These are phyloP conservation scores for Vigna trinervia DNA, from an alignment of 306 rosid genomes.

Conservation along the genomic window DNA sequence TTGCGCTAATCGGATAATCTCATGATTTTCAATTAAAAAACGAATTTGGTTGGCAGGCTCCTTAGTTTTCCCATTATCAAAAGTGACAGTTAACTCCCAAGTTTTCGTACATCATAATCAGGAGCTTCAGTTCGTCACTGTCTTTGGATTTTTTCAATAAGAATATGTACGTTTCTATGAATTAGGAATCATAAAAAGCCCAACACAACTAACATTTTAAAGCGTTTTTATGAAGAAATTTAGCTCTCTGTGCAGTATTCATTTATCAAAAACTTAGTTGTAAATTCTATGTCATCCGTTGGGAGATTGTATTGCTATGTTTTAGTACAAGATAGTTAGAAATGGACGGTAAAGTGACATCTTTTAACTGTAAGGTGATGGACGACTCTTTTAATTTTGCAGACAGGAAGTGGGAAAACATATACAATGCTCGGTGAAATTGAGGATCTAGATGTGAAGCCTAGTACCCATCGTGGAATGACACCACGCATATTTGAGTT, in stretches of 20 bases:
- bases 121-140: slow-evolving; percentile 25
- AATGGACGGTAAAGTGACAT: slow-evolving; percentile 5
- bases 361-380: slow-evolving; percentile 34
- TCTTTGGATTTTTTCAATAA: background rate
- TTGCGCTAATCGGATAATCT: slow-evolving; percentile 3
- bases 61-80: slow-evolving; percentile 1
- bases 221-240: background rate
- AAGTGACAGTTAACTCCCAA: slow-evolving; percentile 1
- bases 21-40: slow-evolving; percentile 10
- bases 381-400: slow-evolving; percentile 48
- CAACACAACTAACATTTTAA: background rate
- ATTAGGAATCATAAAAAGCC: background rate
- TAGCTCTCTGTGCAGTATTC: background rate
- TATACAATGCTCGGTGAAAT: slow-evolving; percentile 97
- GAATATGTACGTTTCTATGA: slow-evolving; percentile 5
- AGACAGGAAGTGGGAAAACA: slow-evolving; percentile 99
- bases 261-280: slow-evolving; percentile 8
- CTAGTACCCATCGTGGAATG: slow-evolving; percentile 92
- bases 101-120: background rate
- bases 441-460: slow-evolving; percentile 86
- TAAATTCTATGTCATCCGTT: slow-evolving; percentile 12
- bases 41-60: slow-evolving; percentile 6
- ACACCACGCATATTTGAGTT: slow-evolving; percentile 95
- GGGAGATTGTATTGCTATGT: slow-evolving; percentile 24
- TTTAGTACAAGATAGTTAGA: slow-evolving; percentile 5